A percentile compares a stretch with the other conserved stretches of the same genome.
These are phyloP conservation scores for Colletotrichum karsti DNA, from an alignment of 2,329 filamentous ascomycete genomes.

Conservation along the genomic window DNA sequence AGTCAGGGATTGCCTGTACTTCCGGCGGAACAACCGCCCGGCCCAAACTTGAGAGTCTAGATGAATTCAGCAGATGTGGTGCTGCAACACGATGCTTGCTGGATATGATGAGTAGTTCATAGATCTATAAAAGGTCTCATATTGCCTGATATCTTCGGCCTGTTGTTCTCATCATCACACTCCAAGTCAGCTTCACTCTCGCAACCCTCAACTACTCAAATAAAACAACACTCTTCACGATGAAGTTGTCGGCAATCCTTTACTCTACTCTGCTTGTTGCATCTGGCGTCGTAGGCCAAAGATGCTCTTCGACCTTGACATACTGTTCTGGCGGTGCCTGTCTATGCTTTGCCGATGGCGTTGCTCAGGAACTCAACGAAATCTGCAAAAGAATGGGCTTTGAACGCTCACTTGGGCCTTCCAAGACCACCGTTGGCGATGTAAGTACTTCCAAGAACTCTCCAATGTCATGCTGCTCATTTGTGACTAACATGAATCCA, in stretches of 20 bases:
- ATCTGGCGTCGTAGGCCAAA: neutral
- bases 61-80: neutral
- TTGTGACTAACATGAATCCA: neutral
- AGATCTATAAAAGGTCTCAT: neutral
- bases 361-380: neutral
- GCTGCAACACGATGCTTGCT: too few species aligned
- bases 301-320: neutral
- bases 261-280: neutral
- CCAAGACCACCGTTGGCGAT: neutral
- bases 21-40: neutral
- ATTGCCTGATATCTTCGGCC: neutral
- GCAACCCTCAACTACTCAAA: neutral
- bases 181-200: neutral
- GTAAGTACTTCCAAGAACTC: neutral
- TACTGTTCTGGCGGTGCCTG: conserved; percentile 1
- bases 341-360: neutral
- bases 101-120: rapidly evolving
- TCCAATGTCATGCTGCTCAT: too few species aligned
- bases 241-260: neutral
- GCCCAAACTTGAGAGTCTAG: neutral
- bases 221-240: neutral
- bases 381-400: neutral
- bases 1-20: neutral
- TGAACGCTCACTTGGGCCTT: conserved; percentile 1
- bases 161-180: neutral